phyloP scores from a whole-genome alignment of 2,329 filamentous ascomycete species.

The Penicillium palitans region DNA sequence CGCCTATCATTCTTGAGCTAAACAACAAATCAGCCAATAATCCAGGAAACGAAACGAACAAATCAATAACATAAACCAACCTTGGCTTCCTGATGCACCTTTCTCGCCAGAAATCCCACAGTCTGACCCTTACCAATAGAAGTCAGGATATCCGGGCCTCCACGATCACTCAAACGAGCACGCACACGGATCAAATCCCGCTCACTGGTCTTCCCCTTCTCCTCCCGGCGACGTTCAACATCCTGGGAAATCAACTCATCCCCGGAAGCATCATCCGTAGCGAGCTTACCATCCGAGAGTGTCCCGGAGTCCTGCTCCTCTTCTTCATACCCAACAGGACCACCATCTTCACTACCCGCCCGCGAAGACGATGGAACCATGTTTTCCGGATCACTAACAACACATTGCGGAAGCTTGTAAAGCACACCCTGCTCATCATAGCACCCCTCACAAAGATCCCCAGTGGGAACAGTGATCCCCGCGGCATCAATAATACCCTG shows the following conservation, averaged over 20 bases:
- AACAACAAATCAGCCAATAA: constrained; percentile 9
- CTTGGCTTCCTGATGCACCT: constrained; percentile 62
- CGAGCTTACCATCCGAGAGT: constrained; percentile 35
- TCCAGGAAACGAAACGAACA: constrained; percentile 1
- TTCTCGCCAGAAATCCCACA: constrained; percentile 64
- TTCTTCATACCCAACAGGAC: constrained; percentile 11
- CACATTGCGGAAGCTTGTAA: constrained; percentile 67
- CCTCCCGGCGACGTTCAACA: constrained; percentile 49
- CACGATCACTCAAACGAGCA: constrained; percentile 65
- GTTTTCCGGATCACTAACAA: constrained; percentile 68
- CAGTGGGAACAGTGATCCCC: constrained; percentile 72
- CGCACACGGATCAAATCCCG: constrained; percentile 59
- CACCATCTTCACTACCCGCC: constrained; percentile 19
- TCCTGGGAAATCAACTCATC: constrained; percentile 42
- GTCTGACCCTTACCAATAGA: constrained; percentile 60
- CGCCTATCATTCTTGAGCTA: constrained; percentile 61
- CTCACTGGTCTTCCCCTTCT: constrained; percentile 62
- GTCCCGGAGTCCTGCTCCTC: constrained; percentile 29
- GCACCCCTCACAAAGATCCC: constrained; percentile 68
- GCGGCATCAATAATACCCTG: constrained; percentile 79
- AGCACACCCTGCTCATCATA: constrained; percentile 71
- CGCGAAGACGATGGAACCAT: constrained; percentile 32
- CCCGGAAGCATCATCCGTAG: constrained; percentile 41
- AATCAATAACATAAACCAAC: constrained; percentile 49
- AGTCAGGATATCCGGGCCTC: constrained; percentile 63